These are phyloP conservation scores for Kurtzmaniella quercitrusa DNA, from an alignment of 1,139 yeast genomes.

Conservation along the genomic window DNA sequence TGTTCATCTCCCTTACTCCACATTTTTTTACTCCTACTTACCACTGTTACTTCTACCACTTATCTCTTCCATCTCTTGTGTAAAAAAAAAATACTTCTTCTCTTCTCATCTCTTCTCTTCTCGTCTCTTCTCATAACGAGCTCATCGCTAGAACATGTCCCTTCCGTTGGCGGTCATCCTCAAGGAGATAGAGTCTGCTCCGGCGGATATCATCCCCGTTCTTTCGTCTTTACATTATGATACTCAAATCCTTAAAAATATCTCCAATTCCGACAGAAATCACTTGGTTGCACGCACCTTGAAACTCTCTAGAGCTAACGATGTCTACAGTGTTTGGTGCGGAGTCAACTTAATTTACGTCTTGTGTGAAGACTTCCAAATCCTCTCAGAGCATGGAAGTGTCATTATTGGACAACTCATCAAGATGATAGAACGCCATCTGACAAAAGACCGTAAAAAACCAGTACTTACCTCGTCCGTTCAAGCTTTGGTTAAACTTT, in stretches of 20 bases:
- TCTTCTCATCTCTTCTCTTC: neutral
- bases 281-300: conserved; percentile 54
- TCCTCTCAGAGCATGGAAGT: conserved; percentile 57
- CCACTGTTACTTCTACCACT: neutral
- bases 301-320: conserved; percentile 50
- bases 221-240: conserved; percentile 26
- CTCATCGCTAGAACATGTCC: conserved; percentile 18
- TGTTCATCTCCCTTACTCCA: no score
- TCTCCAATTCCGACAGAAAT: conserved; percentile 50
- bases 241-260: conserved; percentile 28
- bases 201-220: conserved; percentile 32
- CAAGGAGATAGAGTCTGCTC: conserved; percentile 31
- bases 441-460: conserved; percentile 12
- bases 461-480: conserved; percentile 46
- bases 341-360: conserved; percentile 56
- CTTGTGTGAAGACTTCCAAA: conserved; percentile 46
- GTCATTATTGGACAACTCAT: conserved; percentile 52
- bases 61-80: neutral
- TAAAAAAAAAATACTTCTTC: neutral
- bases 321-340: conserved; percentile 53
- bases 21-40: neutral
- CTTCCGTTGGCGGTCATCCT: conserved; percentile 31
- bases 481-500: conserved; percentile 45
- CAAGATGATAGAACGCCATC: conserved; percentile 44
- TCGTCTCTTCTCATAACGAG: no score